A percentile compares a stretch with the other conserved stretches of the same genome.
phyloP scores from a whole-genome alignment of 2,329 filamentous ascomycete genomes.

The Talaromyces sp. region DNA sequence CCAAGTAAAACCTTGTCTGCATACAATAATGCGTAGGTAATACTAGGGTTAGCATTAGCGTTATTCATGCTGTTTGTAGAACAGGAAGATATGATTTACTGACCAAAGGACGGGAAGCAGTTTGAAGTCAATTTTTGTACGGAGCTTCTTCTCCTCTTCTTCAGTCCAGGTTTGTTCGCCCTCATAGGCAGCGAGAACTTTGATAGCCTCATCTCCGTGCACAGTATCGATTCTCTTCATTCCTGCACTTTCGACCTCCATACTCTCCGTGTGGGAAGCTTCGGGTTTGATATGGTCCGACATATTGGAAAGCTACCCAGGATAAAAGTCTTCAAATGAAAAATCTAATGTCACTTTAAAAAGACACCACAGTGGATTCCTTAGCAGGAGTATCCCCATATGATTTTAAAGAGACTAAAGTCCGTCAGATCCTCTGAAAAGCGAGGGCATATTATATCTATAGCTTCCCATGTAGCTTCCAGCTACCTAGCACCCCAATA shows the following conservation, averaged over 20 bases:
- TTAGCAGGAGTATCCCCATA: neutral
- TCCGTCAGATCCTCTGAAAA: neutral
- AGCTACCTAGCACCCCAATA: neutral
- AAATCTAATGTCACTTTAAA: neutral
- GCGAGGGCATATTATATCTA: neutral
- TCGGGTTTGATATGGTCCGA: neutral
- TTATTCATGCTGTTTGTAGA: neutral
- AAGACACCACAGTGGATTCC: neutral
- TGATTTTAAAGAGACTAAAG: neutral
- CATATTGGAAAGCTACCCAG: neutral
- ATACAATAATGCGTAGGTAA: neutral
- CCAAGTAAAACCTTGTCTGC: conserved; percentile 8
- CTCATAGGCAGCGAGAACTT: conserved; percentile 2
- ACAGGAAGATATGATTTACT: neutral
- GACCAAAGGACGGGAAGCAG: neutral
- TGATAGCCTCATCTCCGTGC: conserved; percentile 4
- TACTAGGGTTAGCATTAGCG: neutral
- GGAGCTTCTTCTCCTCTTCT: conserved; percentile 8
- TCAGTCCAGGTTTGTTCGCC: conserved; percentile 4
- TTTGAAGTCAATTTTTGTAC: neutral
- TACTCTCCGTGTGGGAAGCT: neutral
- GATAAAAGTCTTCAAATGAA: neutral
- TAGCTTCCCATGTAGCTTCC: neutral
- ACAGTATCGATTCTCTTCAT: neutral
- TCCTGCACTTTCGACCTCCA: neutral